phyloP scores from a whole-genome alignment of 805 yeast genomes.

The Candida dendrica region DNA sequence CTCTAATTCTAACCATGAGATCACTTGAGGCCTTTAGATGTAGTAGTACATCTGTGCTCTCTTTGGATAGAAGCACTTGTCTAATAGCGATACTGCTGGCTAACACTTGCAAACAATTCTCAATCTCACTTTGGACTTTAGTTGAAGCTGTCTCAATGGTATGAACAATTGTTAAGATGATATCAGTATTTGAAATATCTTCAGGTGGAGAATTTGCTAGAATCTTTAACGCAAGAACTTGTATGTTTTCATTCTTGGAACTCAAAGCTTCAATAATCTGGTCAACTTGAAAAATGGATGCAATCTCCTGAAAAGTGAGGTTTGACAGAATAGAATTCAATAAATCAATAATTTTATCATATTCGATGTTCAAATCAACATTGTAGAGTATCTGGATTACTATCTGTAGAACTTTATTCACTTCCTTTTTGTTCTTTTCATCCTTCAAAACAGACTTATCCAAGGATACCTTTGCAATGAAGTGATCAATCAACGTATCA shows the following conservation, averaged over 20 bases:
- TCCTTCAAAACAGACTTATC: constrained; percentile 4
- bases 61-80: constrained; percentile 12
- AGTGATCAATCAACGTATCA: neutral
- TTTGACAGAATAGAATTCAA: constrained; percentile 8
- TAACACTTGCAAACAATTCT: constrained; percentile 9
- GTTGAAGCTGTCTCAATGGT: constrained; percentile 6
- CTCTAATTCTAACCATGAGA: constrained; percentile 6
- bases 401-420: constrained; percentile 2
- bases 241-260: constrained; percentile 11
- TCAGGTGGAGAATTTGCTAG: constrained; percentile 15
- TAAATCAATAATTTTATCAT: constrained; percentile 7
- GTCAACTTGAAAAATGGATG: constrained; percentile 8
- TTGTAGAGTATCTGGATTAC: constrained; percentile 4
- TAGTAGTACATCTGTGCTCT: constrained; percentile 3
- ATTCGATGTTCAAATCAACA: constrained; percentile 7
- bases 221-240: constrained; percentile 14
- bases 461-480: constrained; percentile 2
- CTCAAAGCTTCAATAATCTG: constrained; percentile 14
- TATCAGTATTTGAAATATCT: constrained; percentile 15
- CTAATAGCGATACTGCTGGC: constrained; percentile 12
- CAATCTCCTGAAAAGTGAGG: constrained; percentile 13
- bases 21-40: constrained; percentile 5
- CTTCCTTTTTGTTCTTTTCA: neutral
- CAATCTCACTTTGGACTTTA: constrained; percentile 13
- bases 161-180: constrained; percentile 9